Evolutionary conservation across 768 basidiomycete species (phyloP), one percentile per base, ranked within the genome.

Genomic region (Pholiota conissans): DNA sequence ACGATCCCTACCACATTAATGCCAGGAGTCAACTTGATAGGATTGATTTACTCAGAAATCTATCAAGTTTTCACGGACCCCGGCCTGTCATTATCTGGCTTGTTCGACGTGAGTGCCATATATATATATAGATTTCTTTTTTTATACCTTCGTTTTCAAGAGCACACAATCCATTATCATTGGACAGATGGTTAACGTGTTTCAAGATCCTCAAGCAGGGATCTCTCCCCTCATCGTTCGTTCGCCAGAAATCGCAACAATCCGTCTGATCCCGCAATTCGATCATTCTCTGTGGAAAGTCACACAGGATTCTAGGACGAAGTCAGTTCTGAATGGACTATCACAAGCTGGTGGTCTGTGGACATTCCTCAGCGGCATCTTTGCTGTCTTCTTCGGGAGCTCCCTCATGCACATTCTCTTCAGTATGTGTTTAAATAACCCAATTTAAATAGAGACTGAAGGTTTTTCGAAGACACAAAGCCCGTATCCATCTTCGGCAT

Each of bases 11-110:
- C 56, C 2, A 59, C 62, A 1, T 26, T 67, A 5, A 32, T 61
- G 7, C 65, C 65, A 7, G 65, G 62, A 18, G 51, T 56, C 1
- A 62, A 67, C 40, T 37, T 67, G 18, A 10, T 62, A 28, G 61
- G 62, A 2, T 37, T 57, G 28, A 49, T 56, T 9, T 46, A 26
- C 14, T 14, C 58, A 6, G 48, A 57, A 20, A 30, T 60, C 16
- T 39, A 64, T 14, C 58, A 60, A 20, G 26, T 22, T 0, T 47
- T 63, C n/a, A 40, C 29, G n/a, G 49, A 46, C 1, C 54, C 56
- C 18, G 40, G 10, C 11, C 27, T 67, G 13, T 46, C 60, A 9
- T 45, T 50, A 5, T 34, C 63, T 18, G 64, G 66, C 1, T 16
- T 63, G 16, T 63, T 62, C 39, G 57, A 59, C n/a, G 62, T 63